Evolutionary conservation across 1,139 yeast species (phyloP).

Genomic region (Scheffersomyces lignicola): DNA sequence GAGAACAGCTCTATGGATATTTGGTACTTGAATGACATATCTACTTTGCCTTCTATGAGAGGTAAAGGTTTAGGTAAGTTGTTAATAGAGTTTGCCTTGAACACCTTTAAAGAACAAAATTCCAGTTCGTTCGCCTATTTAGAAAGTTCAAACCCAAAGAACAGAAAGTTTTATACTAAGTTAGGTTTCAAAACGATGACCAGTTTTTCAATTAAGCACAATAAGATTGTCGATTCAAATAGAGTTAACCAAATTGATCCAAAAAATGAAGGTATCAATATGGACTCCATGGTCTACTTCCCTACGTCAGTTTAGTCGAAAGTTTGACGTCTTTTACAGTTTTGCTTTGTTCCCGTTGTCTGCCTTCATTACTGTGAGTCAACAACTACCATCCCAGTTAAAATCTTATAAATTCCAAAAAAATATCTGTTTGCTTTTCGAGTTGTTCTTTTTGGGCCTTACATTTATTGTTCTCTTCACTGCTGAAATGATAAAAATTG

Average conservation of each 20-base stretch:
- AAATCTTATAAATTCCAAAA: no score
- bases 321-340: no score
- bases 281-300: constrained; percentile 37
- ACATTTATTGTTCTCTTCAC: constrained; percentile 3
- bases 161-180: constrained; percentile 48
- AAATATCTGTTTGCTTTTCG: no score
- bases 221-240: constrained; percentile 18
- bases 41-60: constrained; percentile 39
- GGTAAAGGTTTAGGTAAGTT: constrained; percentile 42
- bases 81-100: constrained; percentile 30
- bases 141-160: constrained; percentile 53
- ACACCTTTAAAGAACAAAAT: constrained; percentile 16
- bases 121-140: constrained; percentile 34
- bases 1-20: constrained; percentile 13
- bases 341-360: no score
- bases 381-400: no score
- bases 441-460: no score
- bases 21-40: constrained; percentile 44
- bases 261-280: constrained; percentile 24
- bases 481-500: constrained; percentile 4
- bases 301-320: no score
- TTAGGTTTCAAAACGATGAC: constrained; percentile 47
- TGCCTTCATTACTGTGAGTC: no score
- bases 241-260: constrained; percentile 20
- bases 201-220: constrained; percentile 41